Evolutionary conservation across 2,329 filamentous ascomycete genomes (phyloP).

Genomic region (Penicillium sp.): DNA sequence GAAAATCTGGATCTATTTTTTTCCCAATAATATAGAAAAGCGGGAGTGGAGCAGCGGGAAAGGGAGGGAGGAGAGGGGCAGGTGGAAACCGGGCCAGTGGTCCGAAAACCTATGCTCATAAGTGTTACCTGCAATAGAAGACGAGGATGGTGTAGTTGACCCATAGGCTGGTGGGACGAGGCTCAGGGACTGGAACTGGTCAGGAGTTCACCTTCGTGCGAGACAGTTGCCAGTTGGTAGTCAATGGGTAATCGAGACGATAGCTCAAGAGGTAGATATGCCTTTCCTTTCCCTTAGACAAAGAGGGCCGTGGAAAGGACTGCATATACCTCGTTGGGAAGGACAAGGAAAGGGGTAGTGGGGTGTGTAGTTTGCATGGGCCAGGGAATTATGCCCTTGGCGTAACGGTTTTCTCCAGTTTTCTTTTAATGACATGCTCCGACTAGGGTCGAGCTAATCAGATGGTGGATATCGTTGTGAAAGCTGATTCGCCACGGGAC

Average conservation of each 20-base stretch:
- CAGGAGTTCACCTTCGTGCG: constrained; percentile 12
- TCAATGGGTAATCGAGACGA: neutral
- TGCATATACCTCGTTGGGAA: neutral
- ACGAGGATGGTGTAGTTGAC: constrained; percentile 4
- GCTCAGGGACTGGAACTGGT: constrained; percentile 5
- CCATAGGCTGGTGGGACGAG: constrained; percentile 6
- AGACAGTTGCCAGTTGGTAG: neutral
- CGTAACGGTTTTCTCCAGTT: constrained; percentile 32
- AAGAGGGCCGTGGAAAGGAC: constrained; percentile 3
- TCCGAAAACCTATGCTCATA: constrained; percentile 16
- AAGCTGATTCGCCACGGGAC: constrained; percentile 17
- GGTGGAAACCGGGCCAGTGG: constrained; percentile 14
- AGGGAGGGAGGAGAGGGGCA: constrained; percentile 5
- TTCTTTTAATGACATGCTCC: constrained; percentile 21
- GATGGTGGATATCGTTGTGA: neutral
- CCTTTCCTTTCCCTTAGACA: neutral
- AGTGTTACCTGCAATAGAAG: constrained; percentile 15
- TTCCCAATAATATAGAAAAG: constrained; percentile 18
- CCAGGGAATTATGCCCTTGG: constrained; percentile 28
- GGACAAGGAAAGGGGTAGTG: constrained; percentile 9
- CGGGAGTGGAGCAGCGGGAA: constrained; percentile 23
- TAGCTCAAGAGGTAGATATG: neutral
- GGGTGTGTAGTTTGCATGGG: constrained; percentile 29
- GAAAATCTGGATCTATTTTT: constrained; percentile 19
- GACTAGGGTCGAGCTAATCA: constrained; percentile 25